Base-by-base conservation (phyloP, 176 grass and related monocot species). In the Chrysopogon serrulatus region DNA sequence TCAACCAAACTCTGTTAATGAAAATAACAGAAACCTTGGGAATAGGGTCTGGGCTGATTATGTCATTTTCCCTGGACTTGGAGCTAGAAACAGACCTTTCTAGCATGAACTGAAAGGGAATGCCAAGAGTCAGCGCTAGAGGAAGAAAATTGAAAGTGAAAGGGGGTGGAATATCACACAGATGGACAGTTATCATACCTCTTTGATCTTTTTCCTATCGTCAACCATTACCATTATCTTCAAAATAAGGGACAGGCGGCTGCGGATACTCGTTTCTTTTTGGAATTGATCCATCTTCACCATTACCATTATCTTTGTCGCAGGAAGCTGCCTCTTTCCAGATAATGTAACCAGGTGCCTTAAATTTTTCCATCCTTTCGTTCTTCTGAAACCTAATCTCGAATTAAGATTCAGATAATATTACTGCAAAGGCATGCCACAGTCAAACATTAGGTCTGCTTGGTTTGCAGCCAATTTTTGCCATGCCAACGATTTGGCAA, bases 141-240 rank as follows among this genome's bases (percentile, higher is more conserved):
- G 68, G 40, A 45, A 72, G 40, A 45, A 37, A 45, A 72, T 30
- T 4, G 1, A 42, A 45, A 32, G 3, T n/a, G n/a, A n/a, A n/a
- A n/a, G 15, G 14, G 40, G 18, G n/a, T 17, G 1, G 0, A 19
- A 49, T 19, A 32, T 47, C 24, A 48, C 42, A 28, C 14, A 45
- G n/a, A 73, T 73, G 15, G 42, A 47, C 11, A 45, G 26, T 28
- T 72, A 72, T 30, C 14, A 0, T 48, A 73, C 70, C 70, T 73
- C 8, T 0, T 21, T 0, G 0, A 48, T 0, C 26, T 32, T 32
- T 19, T 31, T 0, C 26, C 0, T 45, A 4, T 32, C 7, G 14
- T 6, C n/a, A n/a, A n/a, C n/a, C n/a, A 73, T 32, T 0, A 27
- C 8, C 17, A 26, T 0, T 27, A 42, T 14, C 0, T 16, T 42